A percentile compares a stretch with the other conserved stretches of the same genome.
These are phyloP conservation scores for Kwoniella sp. DNA, from an alignment of 768 basidiomycete genomes.

Conservation along the genomic window DNA sequence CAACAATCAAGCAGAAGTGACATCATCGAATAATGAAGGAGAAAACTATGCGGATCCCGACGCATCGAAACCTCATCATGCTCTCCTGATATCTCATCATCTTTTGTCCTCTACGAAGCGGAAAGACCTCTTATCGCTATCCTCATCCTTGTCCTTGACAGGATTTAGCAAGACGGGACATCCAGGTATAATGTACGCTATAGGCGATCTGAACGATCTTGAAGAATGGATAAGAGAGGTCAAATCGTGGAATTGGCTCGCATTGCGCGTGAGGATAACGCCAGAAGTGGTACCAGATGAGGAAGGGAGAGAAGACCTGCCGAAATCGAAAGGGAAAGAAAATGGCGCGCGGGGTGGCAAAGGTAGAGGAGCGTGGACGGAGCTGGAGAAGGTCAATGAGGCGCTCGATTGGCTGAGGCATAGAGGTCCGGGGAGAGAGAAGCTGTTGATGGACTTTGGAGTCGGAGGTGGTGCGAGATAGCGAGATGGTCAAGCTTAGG, in stretches of 20 bases:
- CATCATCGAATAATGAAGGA: background rate
- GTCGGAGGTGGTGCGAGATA: slow-evolving; percentile 59
- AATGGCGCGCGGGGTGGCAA: slow-evolving; percentile 31
- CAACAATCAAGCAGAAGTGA: background rate
- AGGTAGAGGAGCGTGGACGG: slow-evolving; percentile 61
- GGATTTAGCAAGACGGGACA: slow-evolving; percentile 77
- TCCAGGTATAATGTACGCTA: slow-evolving; percentile 75
- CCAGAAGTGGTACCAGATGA: slow-evolving; percentile 13
- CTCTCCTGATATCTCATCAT: slow-evolving; percentile 74
- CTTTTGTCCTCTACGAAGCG: slow-evolving; percentile 60
- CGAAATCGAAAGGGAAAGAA: slow-evolving; percentile 8
- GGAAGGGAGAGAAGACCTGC: background rate
- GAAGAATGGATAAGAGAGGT: slow-evolving; percentile 70
- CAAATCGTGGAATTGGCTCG: slow-evolving; percentile 78
- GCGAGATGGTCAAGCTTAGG: slow-evolving; percentile 1
- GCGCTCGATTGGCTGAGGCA: slow-evolving; percentile 69
- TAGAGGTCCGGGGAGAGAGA: slow-evolving; percentile 60
- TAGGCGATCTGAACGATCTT: slow-evolving; percentile 62
- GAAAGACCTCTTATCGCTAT: slow-evolving; percentile 66
- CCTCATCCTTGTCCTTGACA: slow-evolving; percentile 60
- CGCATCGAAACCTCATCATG: slow-evolving; percentile 59
- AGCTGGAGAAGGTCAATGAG: slow-evolving; percentile 71
- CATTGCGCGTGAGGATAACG: slow-evolving; percentile 65
- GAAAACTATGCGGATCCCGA: background rate
- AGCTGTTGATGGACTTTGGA: slow-evolving; percentile 66